Evolutionary conservation across 768 basidiomycete species (phyloP).

Genomic region (Dioszegia aurantiaca): DNA sequence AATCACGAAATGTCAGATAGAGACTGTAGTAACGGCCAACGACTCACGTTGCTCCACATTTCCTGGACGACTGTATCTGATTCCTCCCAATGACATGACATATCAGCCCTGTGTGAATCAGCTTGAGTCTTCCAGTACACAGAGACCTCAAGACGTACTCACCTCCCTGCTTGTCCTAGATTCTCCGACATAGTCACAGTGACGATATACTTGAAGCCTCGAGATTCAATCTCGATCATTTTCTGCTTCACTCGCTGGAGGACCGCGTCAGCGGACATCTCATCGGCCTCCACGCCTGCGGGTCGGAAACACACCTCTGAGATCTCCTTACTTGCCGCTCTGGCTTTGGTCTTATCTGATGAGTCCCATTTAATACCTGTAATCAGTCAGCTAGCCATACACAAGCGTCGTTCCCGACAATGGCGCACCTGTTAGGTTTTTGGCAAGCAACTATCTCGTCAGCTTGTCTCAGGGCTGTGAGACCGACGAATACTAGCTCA

Average conservation of each 20-base stretch:
- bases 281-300: no score
- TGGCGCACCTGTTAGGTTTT: constrained; percentile 24
- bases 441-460: constrained; percentile 22
- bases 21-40: no score
- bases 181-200: constrained; percentile 43
- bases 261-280: not conserved
- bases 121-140: not conserved
- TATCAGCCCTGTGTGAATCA: constrained; percentile 34
- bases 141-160: constrained; percentile 7
- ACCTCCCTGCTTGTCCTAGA: constrained; percentile 46
- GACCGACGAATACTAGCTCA: constrained; percentile 8
- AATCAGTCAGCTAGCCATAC: not conserved
- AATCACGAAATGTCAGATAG: not conserved
- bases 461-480: not conserved
- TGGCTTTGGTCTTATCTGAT: constrained; percentile 29
- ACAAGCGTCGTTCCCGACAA: not conserved
- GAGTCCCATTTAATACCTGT: constrained; percentile 36
- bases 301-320: constrained; percentile 34
- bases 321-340: constrained; percentile 35
- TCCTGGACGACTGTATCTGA: constrained; percentile 45
- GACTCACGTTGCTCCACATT: constrained; percentile 43
- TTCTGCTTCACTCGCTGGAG: constrained; percentile 35
- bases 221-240: constrained; percentile 44
- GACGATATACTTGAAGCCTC: constrained; percentile 47
- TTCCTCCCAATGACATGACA: constrained; percentile 50